A percentile compares a stretch with the other conserved stretches of the same genome.
Evolutionary conservation across 1,139 yeast species (phyloP).

Genomic region (Schwanniomyces etchellsii): DNA sequence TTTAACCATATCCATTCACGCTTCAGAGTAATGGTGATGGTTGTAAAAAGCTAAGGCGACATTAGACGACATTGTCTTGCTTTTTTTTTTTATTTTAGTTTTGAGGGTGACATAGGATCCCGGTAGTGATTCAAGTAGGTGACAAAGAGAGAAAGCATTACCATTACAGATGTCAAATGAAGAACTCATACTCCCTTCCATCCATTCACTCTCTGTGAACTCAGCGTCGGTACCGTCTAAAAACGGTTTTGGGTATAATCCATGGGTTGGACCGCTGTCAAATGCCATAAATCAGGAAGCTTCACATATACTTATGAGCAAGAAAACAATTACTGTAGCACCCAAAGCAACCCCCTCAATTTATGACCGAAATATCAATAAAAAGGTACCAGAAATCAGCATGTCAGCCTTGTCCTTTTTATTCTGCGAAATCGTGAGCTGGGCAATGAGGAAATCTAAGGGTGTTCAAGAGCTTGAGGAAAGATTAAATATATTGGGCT

Average conservation of each 20-base stretch:
- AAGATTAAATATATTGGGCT: constrained; percentile 70
- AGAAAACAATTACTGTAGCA: constrained; percentile 26
- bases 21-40: too few relatives aligned
- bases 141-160: too few relatives aligned
- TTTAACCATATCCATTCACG: too few relatives aligned
- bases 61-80: too few relatives aligned
- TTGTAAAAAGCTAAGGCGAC: too few relatives aligned
- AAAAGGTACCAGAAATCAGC: constrained; percentile 63
- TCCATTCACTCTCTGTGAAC: constrained; percentile 28
- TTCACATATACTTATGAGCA: constrained; percentile 28
- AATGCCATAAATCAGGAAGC: constrained; percentile 35
- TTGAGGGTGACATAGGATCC: too few relatives aligned
- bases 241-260: constrained; percentile 42
- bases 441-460: constrained; percentile 56
- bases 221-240: constrained; percentile 29
- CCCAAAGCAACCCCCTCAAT: constrained; percentile 37
- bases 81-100: too few relatives aligned
- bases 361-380: constrained; percentile 60
- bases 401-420: constrained; percentile 63
- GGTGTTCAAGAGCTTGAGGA: constrained; percentile 77
- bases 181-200: constrained; percentile 35
- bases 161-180: too few relatives aligned
- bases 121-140: too few relatives aligned
- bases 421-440: constrained; percentile 67
- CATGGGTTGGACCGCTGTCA: constrained; percentile 37